These are phyloP conservation scores for Aureobasidium namibiae DNA, from an alignment of 2,329 filamentous ascomycete genomes.

Conservation along the genomic window DNA sequence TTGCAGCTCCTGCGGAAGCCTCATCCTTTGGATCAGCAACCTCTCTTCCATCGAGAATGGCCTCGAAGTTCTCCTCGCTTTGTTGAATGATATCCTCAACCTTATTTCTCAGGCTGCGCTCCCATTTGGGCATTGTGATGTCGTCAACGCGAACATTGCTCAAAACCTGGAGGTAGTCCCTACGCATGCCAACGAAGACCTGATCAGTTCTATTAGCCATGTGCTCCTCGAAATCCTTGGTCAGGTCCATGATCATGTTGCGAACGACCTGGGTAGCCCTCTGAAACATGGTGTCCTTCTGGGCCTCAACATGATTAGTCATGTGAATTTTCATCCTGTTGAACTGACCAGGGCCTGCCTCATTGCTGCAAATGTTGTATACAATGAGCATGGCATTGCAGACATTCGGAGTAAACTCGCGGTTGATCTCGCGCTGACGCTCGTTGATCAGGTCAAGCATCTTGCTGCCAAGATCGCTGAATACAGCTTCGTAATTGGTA, in stretches of 20 bases:
- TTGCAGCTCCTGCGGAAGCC: not conserved
- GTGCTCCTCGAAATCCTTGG: slow-evolving; percentile 33
- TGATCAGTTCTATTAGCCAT: slow-evolving; percentile 40
- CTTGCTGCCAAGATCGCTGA: slow-evolving; percentile 29
- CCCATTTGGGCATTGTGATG: slow-evolving; percentile 4
- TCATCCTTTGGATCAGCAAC: not conserved
- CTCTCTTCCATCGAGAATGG: not conserved
- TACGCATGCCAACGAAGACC: slow-evolving; percentile 29
- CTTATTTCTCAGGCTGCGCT: slow-evolving; percentile 2
- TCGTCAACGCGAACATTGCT: slow-evolving; percentile 18
- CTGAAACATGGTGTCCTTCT: slow-evolving; percentile 43
- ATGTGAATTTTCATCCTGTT: slow-evolving; percentile 47
- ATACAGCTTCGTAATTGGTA: slow-evolving; percentile 31
- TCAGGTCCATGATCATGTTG: slow-evolving; percentile 33
- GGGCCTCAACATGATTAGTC: slow-evolving; percentile 34
- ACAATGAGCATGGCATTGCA: slow-evolving; percentile 35
- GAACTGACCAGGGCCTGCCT: slow-evolving; percentile 40
- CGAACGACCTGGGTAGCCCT: slow-evolving; percentile 36
- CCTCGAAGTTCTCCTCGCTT: not conserved
- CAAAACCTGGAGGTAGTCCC: slow-evolving; percentile 31
- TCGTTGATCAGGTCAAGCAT: slow-evolving; percentile 34
- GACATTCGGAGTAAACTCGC: slow-evolving; percentile 46
- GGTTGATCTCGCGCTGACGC: slow-evolving; percentile 45
- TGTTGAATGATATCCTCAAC: slow-evolving; percentile 1
- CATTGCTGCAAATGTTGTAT: slow-evolving; percentile 39